Conservation (phyloP, 495 filamentous ascomycete species). For the Clavariopsis aquatica region DNA sequence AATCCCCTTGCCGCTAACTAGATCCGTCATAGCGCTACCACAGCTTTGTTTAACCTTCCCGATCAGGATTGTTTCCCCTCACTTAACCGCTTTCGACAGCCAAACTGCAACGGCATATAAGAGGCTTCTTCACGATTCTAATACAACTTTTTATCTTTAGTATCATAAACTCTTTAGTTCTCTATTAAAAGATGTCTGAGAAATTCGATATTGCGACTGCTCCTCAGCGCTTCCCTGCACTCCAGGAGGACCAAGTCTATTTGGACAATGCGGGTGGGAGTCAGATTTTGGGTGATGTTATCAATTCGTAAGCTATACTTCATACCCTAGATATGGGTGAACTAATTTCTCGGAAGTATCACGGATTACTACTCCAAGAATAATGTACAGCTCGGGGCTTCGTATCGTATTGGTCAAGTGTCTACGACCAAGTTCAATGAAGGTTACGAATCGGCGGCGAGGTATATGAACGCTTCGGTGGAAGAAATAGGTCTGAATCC, state of each 20-base stretch:
- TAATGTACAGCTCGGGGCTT: conserved; percentile 73
- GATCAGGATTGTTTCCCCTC: neutral
- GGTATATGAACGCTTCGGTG: conserved; percentile 64
- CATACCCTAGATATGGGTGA: conserved; percentile 1
- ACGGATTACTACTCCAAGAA: conserved; percentile 62
- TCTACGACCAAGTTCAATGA: conserved; percentile 57
- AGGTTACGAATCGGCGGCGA: conserved; percentile 62
- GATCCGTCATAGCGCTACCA: neutral
- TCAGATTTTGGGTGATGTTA: conserved; percentile 64
- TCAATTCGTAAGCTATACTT: conserved; percentile 56
- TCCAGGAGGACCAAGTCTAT: conserved; percentile 65
- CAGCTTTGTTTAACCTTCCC: neutral
- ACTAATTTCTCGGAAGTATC: too few species aligned
- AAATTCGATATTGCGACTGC: conserved; percentile 56
- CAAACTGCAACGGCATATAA: too few species aligned
- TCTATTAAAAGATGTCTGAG: conserved; percentile 18
- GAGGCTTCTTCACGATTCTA: too few species aligned
- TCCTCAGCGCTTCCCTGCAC: conserved; percentile 65
- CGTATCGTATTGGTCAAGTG: conserved; percentile 56
- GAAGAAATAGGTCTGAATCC: conserved; percentile 59
- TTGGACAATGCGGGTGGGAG: conserved; percentile 77
- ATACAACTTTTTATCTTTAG: neutral
- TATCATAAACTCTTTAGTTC: neutral
- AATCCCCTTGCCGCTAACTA: neutral
- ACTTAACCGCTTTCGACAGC: neutral